phyloP scores from a whole-genome alignment of 768 basidiomycete species.

The Tulasnella sp. region DNA sequence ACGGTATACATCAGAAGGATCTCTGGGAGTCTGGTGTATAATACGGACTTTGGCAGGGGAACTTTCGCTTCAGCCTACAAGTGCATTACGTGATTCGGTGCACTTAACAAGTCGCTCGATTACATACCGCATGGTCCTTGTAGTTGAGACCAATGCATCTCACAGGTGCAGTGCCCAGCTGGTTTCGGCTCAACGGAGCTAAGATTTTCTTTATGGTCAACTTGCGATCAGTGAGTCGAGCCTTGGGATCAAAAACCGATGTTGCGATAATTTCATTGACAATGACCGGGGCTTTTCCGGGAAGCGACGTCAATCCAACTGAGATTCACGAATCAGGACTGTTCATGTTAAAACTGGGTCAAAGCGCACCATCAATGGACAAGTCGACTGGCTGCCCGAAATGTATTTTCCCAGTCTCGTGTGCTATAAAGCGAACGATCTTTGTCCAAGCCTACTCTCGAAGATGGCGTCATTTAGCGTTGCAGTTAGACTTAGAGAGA shows the following conservation, averaged over 20 bases:
- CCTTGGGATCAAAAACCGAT: slow-evolving; percentile 45
- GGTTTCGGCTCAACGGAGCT: slow-evolving; percentile 41
- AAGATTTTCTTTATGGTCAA: slow-evolving; percentile 63
- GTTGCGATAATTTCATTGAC: slow-evolving; percentile 64
- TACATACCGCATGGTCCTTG: slow-evolving; percentile 60
- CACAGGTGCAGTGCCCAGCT: slow-evolving; percentile 47
- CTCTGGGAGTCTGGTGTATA: slow-evolving; percentile 25
- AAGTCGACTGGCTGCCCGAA: slow-evolving; percentile 65
- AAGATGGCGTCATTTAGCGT: no score
- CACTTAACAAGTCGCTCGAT: not conserved
- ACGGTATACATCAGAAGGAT: not conserved
- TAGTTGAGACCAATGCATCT: slow-evolving; percentile 75
- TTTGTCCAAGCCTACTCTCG: slow-evolving; percentile 53
- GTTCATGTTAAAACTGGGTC: not conserved
- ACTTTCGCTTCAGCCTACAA: slow-evolving; percentile 55
- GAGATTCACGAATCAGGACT: not conserved
- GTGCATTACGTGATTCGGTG: not conserved
- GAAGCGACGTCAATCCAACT: slow-evolving; percentile 44
- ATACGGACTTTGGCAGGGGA: slow-evolving; percentile 45
- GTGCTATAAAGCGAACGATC: slow-evolving; percentile 69
- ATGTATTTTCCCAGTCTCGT: slow-evolving; percentile 60
- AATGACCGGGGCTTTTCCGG: slow-evolving; percentile 41
- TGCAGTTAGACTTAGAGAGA: no score
- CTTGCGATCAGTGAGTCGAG: slow-evolving; percentile 48
- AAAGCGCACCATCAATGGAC: slow-evolving; percentile 48